Base-by-base conservation (phyloP, 306 rosid species). In the Lathyrus sativus region DNA sequence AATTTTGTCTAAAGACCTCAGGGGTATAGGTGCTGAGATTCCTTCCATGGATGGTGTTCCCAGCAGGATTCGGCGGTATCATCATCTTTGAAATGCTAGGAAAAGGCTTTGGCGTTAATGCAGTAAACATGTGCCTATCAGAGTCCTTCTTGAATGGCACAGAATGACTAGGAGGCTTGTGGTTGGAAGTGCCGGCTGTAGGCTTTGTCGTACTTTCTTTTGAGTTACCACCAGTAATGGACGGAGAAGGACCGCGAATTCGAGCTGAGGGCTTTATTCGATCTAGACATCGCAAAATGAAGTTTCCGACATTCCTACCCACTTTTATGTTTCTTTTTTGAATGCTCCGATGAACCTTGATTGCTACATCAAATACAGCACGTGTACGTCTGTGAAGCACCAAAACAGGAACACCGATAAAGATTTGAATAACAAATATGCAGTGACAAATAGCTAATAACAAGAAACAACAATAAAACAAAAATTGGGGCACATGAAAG, bases 251-350 rank as follows among this genome's bases (percentile, higher is more conserved):
- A 26, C 83, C 75, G 0, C 91, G 99, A 65, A 90, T 90, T 69
- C 84, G 84, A 60, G 97, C 99, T 14, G 96, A 84, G 17, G 99
- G 99, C 65, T 93, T 93, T 75, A 85, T 70, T 46, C 85, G 72
- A 77, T 90, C 95, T 42, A 93, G 89, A 65, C 79, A 81, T 28
- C 97, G 82, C 55, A 88, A 75, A 65, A 90, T 88, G 74, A 85
- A 79, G 77, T 90, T 93, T 11, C 99, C 97, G 33, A 93, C 65
- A 76, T 75, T 93, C 58, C 95, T 80, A 53, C 99, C 99, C 58
- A 81, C 90, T 81, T 88, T 92, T 78, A 93, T 75, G 73, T 93
- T 97, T 74, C 97, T 85, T 57, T 86, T 81, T 80, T 93, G 99
- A 74, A 93, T 74, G 71, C 31, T 90, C 72, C 68, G 67, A 81